These are phyloP conservation scores for Mucor velutinosus DNA, from an alignment of 371 early-diverging fungal genomes.

Conservation along the genomic window DNA sequence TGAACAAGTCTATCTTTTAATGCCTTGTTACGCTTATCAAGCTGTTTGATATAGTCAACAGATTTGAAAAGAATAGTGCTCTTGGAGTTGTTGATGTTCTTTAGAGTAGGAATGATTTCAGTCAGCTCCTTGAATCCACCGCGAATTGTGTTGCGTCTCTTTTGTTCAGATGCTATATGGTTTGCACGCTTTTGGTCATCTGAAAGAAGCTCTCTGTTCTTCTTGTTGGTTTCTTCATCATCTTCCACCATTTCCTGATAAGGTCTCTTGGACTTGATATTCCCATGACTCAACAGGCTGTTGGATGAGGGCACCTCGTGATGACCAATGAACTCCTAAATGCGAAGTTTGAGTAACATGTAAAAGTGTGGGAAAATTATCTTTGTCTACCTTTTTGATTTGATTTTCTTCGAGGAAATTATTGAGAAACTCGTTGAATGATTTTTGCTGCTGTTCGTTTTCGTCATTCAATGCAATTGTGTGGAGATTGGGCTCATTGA, in stretches of 20 bases:
- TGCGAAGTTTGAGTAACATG: neutral
- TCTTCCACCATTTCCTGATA: neutral
- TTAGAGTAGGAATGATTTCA: slow-evolving; percentile 77
- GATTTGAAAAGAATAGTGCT: slow-evolving; percentile 54
- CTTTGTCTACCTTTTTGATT: slow-evolving; percentile 1
- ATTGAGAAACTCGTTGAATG: slow-evolving; percentile 25
- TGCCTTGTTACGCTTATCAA: slow-evolving; percentile 41
- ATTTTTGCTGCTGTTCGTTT: slow-evolving; percentile 4
- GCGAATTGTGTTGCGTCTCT: slow-evolving; percentile 83
- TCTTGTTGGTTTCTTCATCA: neutral
- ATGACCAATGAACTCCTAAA: slow-evolving; percentile 3
- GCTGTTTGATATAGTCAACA: slow-evolving; percentile 42
- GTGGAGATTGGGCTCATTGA: slow-evolving; percentile 12
- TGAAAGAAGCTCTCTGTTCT: slow-evolving; percentile 32
- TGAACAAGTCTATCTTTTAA: slow-evolving; percentile 10
- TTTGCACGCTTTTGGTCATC: slow-evolving; percentile 82
- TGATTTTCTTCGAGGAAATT: slow-evolving; percentile 18
- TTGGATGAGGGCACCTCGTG: slow-evolving; percentile 18
- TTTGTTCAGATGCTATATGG: slow-evolving; percentile 89
- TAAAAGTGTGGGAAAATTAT: slow-evolving; percentile 11
- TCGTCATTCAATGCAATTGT: neutral
- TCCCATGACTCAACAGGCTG: slow-evolving; percentile 13
- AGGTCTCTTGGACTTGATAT: slow-evolving; percentile 5
- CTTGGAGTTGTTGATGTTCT: slow-evolving; percentile 49
- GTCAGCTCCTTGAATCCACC: slow-evolving; percentile 78